These are phyloP conservation scores for Madurella fahalii DNA, from an alignment of 2,329 filamentous ascomycete species.

Conservation along the genomic window DNA sequence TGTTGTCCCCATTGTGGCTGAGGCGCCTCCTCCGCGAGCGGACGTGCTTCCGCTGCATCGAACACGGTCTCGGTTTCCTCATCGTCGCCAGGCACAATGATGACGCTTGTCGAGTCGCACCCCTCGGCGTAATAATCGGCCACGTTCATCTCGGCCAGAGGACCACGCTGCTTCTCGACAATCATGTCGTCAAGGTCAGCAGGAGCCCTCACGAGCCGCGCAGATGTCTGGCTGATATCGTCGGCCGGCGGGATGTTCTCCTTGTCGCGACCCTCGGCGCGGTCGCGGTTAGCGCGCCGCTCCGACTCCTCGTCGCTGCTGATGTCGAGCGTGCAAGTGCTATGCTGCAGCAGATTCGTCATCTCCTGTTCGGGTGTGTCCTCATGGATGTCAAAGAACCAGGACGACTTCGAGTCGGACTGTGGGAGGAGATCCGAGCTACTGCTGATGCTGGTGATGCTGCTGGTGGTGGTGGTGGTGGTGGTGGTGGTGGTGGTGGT, in stretches of 20 bases:
- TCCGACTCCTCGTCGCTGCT: slow-evolving; percentile 78
- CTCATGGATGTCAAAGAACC: slow-evolving; percentile 94
- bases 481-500: slow-evolving; percentile 17
- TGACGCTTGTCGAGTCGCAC: slow-evolving; percentile 58
- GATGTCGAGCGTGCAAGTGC: slow-evolving; percentile 81
- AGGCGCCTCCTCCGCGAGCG: slow-evolving; percentile 16
- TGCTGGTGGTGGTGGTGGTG: slow-evolving; percentile 23
- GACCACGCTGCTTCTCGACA: slow-evolving; percentile 60
- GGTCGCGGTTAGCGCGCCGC: slow-evolving; percentile 47
- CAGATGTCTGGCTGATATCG: slow-evolving; percentile 56
- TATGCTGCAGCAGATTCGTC: slow-evolving; percentile 89
- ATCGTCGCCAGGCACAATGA: slow-evolving; percentile 60
- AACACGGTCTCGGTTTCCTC: slow-evolving; percentile 31
- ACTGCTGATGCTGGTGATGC: slow-evolving; percentile 17
- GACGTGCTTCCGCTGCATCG: neutral
- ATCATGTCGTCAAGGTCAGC: slow-evolving; percentile 49
- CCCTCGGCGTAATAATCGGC: slow-evolving; percentile 65
- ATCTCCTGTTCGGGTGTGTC: slow-evolving; percentile 88
- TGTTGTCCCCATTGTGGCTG: no score
- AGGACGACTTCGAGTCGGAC: slow-evolving; percentile 57
- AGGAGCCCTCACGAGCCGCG: slow-evolving; percentile 31
- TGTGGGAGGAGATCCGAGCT: slow-evolving; percentile 32
- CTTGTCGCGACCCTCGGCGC: slow-evolving; percentile 68
- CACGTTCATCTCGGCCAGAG: slow-evolving; percentile 63
- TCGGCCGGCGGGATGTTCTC: slow-evolving; percentile 82